phyloP scores from a whole-genome alignment of 2,329 filamentous ascomycete species.

The Alternaria gansuensis region DNA sequence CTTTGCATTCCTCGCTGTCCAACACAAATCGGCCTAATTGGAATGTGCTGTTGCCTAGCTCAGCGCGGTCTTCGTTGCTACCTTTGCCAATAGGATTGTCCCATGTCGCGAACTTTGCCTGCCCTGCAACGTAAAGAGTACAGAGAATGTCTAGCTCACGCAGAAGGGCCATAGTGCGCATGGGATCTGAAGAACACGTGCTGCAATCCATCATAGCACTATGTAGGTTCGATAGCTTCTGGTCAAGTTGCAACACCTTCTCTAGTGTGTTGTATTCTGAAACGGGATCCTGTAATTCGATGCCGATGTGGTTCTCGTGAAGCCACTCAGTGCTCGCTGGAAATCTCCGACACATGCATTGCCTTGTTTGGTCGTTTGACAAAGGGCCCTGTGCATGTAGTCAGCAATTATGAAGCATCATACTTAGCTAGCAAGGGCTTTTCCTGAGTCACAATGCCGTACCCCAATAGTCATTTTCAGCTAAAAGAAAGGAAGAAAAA shows the following conservation, averaged over 20 bases:
- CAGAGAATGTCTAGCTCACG: not conserved
- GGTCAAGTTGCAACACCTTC: constrained; percentile 1
- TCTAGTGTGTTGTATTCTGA: not conserved
- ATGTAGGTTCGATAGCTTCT: constrained; percentile 2
- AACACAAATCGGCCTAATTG: not conserved
- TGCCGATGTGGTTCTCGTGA: not conserved
- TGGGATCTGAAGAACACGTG: not conserved
- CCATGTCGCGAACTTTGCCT: not conserved
- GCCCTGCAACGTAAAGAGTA: not conserved
- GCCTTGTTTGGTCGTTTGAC: constrained; percentile 2
- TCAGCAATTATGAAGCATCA: not conserved
- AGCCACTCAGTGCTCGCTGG: not conserved
- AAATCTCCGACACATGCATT: constrained; percentile 1
- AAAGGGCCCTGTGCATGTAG: not conserved
- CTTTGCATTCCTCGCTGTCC: not conserved
- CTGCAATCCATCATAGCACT: constrained; percentile 6
- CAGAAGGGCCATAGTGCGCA: not conserved
- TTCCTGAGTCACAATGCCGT: not conserved
- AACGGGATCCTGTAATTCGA: not conserved
- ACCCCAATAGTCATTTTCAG: not conserved
- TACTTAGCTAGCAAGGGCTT: not conserved
- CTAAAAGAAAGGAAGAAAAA: too few species aligned
- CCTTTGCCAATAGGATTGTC: too few species aligned
- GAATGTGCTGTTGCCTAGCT: not conserved
- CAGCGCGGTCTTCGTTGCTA: not conserved